A percentile compares a stretch with the other conserved stretches of the same genome.
These are phyloP conservation scores for Trypanosoma boissoni DNA, from an alignment of 208 protist species.

Conservation along the genomic window DNA sequence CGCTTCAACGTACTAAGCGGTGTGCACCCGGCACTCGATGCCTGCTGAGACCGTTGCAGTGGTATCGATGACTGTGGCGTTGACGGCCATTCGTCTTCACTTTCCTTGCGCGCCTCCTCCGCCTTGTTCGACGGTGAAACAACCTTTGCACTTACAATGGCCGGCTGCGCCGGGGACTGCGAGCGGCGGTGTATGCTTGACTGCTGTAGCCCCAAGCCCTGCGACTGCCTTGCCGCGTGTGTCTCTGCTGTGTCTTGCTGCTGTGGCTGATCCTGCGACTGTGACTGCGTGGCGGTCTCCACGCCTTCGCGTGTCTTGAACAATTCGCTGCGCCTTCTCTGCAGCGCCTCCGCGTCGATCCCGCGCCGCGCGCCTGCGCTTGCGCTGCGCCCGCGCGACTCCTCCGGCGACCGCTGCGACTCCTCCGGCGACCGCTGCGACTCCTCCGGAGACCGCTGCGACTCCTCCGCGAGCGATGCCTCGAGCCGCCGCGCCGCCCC, in stretches of 20 bases:
- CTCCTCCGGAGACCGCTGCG: no score
- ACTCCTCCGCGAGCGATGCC: neutral
- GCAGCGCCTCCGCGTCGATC: constrained; percentile 33
- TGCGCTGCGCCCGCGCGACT: neutral
- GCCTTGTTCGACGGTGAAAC: neutral
- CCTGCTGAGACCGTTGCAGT: no score
- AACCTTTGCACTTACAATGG: no score
- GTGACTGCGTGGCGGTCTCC: neutral
- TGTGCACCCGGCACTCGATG: no score
- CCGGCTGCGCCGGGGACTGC: no score
- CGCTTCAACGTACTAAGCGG: no score
- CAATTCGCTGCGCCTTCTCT: constrained; percentile 48
- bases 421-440: neutral
- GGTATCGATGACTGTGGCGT: no score
- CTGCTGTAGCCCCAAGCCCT: neutral
- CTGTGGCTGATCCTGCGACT: constrained; percentile 6
- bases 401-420: neutral
- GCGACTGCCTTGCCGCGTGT: neutral
- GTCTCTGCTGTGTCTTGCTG: neutral
- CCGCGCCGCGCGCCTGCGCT: neutral
- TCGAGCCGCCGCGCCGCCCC: neutral
- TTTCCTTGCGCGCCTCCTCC: neutral
- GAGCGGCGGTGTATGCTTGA: no score
- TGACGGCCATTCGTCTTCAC: neutral
- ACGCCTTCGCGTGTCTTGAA: constrained; percentile 20